Percentiles rank a stretch among this genome's conserved stretches.
phyloP scores from a whole-genome alignment of 441 rosid genomes.

The Francoa sonchifolia region DNA sequence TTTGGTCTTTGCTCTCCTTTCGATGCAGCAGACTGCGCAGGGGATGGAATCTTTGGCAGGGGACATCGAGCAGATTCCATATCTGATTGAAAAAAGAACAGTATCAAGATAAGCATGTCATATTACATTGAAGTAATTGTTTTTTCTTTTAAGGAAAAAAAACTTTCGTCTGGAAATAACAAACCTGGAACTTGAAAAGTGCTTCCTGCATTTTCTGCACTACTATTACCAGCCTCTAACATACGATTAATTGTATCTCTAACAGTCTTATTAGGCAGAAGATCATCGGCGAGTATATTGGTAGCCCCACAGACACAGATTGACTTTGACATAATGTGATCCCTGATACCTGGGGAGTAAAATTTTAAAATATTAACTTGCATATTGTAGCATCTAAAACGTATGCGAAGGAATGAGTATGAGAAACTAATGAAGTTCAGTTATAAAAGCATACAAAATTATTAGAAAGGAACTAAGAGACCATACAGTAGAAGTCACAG shows the following conservation, averaged over 20 bases:
- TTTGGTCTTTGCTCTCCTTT: conserved; percentile 53
- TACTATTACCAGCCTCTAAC: conserved; percentile 85
- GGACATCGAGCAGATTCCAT: conserved; percentile 85
- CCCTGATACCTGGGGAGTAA: conserved; percentile 77
- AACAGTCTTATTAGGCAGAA: conserved; percentile 89
- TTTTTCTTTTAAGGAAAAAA: too few relatives aligned
- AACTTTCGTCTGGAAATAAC: conserved; percentile 9
- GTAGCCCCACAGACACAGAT: conserved; percentile 85
- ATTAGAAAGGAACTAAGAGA: too few relatives aligned
- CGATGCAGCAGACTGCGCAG: conserved; percentile 71
- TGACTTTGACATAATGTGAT: conserved; percentile 64
- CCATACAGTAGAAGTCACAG: too few relatives aligned
- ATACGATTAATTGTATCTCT: conserved; percentile 94
- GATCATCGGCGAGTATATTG: conserved; percentile 87
- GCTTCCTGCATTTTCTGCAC: conserved; percentile 85
- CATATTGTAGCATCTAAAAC: too few relatives aligned
- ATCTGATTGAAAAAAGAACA: conserved; percentile 29
- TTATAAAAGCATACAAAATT: too few relatives aligned
- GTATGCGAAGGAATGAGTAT: too few relatives aligned
- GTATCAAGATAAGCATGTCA: neutral
- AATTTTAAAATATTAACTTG: conserved; percentile 10
- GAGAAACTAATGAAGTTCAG: too few relatives aligned
- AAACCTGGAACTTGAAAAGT: conserved; percentile 79
- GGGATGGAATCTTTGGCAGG: conserved; percentile 71
- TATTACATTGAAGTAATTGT: too few relatives aligned